phyloP scores from a whole-genome alignment of 495 filamentous ascomycete genomes.

The Hypoxylon subgilvum region DNA sequence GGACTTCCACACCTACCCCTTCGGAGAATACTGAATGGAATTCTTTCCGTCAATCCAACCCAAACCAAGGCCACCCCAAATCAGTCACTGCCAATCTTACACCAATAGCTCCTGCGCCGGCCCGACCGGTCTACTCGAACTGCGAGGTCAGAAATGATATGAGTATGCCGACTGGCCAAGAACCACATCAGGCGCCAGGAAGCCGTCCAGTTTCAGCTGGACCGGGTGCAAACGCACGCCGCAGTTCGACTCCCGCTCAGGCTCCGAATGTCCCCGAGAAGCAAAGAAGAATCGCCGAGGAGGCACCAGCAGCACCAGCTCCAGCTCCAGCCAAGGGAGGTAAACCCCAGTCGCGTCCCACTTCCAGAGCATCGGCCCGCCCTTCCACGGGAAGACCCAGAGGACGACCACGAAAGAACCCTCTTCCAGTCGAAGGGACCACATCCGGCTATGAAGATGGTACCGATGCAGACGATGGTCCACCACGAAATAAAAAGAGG shows the following conservation, averaged over 20 bases:
- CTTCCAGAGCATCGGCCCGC: conserved; percentile 48
- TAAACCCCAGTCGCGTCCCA: conserved; percentile 49
- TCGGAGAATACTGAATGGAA: conserved; percentile 57
- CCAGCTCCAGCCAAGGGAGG: conserved; percentile 17
- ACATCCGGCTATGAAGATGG: conserved; percentile 72
- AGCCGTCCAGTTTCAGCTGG: conserved; percentile 35
- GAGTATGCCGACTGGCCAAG: conserved; percentile 3
- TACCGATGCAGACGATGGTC: conserved; percentile 68
- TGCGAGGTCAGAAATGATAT: conserved; percentile 23
- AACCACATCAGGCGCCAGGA: conserved; percentile 6
- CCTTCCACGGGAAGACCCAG: conserved; percentile 53
- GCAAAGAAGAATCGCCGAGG: conserved; percentile 18
- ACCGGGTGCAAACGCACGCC: conserved; percentile 18
- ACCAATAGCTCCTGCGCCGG: conserved; percentile 32
- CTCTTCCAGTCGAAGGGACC: conserved; percentile 52
- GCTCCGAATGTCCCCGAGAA: conserved; percentile 9
- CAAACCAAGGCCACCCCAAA: conserved; percentile 41
- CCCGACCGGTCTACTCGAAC: conserved; percentile 22
- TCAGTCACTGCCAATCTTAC: conserved; percentile 3
- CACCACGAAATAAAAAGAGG: conserved; percentile 63
- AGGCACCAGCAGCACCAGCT: conserved; percentile 6
- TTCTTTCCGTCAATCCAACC: conserved; percentile 53
- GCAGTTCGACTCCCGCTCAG: conserved; percentile 5
- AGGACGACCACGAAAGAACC: conserved; percentile 56
- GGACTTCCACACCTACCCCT: conserved; percentile 33